Evolutionary conservation across 23 red algal species (phyloP), one percentile per base, ranked within the genome.

Genomic region (Gracilariopsis chorda): DNA sequence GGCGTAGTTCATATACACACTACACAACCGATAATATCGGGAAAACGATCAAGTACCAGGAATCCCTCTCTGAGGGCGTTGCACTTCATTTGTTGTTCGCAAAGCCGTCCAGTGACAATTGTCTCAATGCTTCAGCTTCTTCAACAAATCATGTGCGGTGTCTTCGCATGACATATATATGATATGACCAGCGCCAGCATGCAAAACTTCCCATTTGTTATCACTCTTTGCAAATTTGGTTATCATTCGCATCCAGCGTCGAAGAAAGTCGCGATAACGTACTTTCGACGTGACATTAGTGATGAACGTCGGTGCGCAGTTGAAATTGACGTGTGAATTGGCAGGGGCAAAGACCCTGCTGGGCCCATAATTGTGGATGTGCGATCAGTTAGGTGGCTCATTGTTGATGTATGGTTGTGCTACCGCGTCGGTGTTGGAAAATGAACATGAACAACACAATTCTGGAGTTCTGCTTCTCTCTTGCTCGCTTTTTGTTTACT

Each of bases 361-460:
- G 44, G 44, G 73, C 73, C 73, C 19, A 78, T 52, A 78, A 20
- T 21, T 78, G 73, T 78, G 19, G 49, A 17, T 43, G 69, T 8
- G 21, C 32, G 46, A 8, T 10, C 13, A 37, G 9, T 7, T 17
- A 40, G 20, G 63, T 69, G 19, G 36, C 34, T 39, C 63, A 69
- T n/a, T 40, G n/a, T n/a, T n/a, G 34, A 8, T 37, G 34, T 69
- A 69, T 32, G 63, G 63, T 37, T 2, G 32, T 69, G n/a, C n/a
- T n/a, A n/a, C n/a, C n/a, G n/a, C n/a, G n/a, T n/a, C n/a, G n/a
- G n/a, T n/a, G n/a, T n/a, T n/a, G n/a, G n/a, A n/a, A n/a, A n/a
- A n/a, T n/a, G n/a, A n/a, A n/a, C n/a, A n/a, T n/a, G n/a, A n/a
- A n/a, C n/a, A n/a, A n/a, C n/a, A n/a, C n/a, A n/a, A n/a, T n/a